Conservation (phyloP, 2,329 filamentous ascomycete species). For the Pyrenophora seminiperda region DNA sequence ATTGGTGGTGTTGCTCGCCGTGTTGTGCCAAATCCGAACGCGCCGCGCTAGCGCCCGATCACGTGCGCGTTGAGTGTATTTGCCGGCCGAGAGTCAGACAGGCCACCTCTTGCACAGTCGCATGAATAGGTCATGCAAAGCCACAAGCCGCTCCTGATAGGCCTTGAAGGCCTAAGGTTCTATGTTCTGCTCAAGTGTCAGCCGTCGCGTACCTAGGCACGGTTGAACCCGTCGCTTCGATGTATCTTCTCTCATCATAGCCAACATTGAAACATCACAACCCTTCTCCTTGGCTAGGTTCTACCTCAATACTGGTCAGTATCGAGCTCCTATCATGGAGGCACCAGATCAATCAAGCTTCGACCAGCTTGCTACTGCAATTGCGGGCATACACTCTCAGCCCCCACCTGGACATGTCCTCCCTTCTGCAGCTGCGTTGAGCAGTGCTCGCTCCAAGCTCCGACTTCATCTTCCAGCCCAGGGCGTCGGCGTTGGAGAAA, state of each 20-base stretch:
- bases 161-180: not conserved
- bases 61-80: slow-evolving; percentile 29
- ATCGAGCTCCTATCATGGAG: slow-evolving; percentile 14
- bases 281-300: not conserved
- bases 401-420: slow-evolving; percentile 38
- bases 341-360: slow-evolving; percentile 18
- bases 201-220: not conserved
- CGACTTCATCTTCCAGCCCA: slow-evolving; percentile 42
- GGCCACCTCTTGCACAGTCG: slow-evolving; percentile 1
- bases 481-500: slow-evolving; percentile 53
- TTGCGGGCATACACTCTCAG: slow-evolving; percentile 32
- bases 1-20: slow-evolving; percentile 16
- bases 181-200: slow-evolving; percentile 1
- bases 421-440: slow-evolving; percentile 38
- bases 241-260: too few relatives aligned
- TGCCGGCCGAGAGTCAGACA: slow-evolving; percentile 1
- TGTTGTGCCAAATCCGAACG: slow-evolving; percentile 28
- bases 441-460: slow-evolving; percentile 44
- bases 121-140: not conserved
- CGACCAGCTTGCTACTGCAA: slow-evolving; percentile 26
- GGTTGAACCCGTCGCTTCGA: not conserved
- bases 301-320: not conserved
- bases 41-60: slow-evolving; percentile 32
- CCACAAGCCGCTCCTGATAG: slow-evolving; percentile 4
- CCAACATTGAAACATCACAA: not conserved